These are phyloP conservation scores for Emericellopsis terricola DNA, from an alignment of 495 filamentous ascomycete genomes.

Conservation along the genomic window DNA sequence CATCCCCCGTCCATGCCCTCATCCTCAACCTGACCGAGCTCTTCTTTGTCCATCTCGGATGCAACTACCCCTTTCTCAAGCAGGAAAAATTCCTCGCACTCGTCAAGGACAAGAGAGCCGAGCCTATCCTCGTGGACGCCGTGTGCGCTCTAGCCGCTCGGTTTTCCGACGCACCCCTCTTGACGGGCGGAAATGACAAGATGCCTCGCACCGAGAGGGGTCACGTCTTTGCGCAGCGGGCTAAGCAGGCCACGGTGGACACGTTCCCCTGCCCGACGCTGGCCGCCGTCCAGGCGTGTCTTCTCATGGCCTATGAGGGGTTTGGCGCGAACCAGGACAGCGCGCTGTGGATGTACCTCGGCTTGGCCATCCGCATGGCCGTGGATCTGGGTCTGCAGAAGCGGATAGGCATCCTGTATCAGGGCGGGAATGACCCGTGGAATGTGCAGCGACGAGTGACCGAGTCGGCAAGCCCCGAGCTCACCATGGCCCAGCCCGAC, in stretches of 20 bases:
- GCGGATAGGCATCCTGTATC: conserved; percentile 51
- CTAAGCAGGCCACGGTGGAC: conserved; percentile 56
- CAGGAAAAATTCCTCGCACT: conserved; percentile 48
- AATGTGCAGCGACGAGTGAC: conserved; percentile 17
- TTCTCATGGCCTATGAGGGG: conserved; percentile 69
- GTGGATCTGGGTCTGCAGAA: conserved; percentile 72
- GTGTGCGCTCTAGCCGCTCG: conserved; percentile 64
- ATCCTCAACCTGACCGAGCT: conserved; percentile 58
- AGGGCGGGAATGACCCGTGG: conserved; percentile 36
- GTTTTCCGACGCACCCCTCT: conserved; percentile 53
- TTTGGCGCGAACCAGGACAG: conserved; percentile 77
- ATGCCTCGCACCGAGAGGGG: conserved; percentile 41
- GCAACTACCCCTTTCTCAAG: conserved; percentile 66
- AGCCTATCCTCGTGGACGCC: conserved; percentile 72
- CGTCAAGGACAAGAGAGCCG: conserved; percentile 59
- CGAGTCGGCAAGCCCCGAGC: conserved; percentile 10
- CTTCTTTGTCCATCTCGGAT: conserved; percentile 63
- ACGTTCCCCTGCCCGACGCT: conserved; percentile 63
- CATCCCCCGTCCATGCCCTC: conserved; percentile 45
- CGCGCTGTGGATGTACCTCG: conserved; percentile 79
- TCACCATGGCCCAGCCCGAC: conserved; percentile 18
- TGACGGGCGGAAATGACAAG: conserved; percentile 37
- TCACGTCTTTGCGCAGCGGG: conserved; percentile 58
- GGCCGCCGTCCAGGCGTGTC: conserved; percentile 58
- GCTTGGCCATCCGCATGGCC: conserved; percentile 71